Conservation (phyloP, 1,284 basidiomycete genomes). For the Naganishia sp. region DNA sequence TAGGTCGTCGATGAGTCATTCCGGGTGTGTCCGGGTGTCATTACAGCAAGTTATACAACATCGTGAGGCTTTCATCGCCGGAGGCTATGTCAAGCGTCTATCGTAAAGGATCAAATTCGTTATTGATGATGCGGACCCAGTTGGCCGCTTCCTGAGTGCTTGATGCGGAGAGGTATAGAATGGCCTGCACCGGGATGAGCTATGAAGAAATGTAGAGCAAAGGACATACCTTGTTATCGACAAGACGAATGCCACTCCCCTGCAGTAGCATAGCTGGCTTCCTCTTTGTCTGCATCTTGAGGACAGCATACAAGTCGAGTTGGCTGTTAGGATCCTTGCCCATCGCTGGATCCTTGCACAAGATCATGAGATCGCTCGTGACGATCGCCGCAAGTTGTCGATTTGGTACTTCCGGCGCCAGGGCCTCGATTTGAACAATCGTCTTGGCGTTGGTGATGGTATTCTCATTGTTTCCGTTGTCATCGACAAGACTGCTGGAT, state of each 20-base stretch:
- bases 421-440: constrained; percentile 81
- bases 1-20: constrained; percentile 6
- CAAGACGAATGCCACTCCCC: constrained; percentile 66
- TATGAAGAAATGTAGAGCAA: constrained; percentile 28
- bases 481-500: constrained; percentile 47
- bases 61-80: neutral
- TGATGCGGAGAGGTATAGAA: constrained; percentile 86
- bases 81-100: neutral
- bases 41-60: neutral
- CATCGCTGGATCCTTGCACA: constrained; percentile 66
- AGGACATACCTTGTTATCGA: constrained; percentile 47
- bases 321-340: constrained; percentile 68
- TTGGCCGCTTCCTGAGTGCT: constrained; percentile 78
- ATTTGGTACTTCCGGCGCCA: constrained; percentile 74
- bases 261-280: constrained; percentile 88
- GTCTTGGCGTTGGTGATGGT: constrained; percentile 57
- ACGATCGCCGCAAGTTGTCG: constrained; percentile 74
- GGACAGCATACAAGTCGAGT: constrained; percentile 88
- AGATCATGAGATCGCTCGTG: constrained; percentile 88
- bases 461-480: constrained; percentile 41
- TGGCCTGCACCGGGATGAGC: constrained; percentile 74
- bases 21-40: neutral
- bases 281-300: constrained; percentile 84
- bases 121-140: constrained; percentile 66
- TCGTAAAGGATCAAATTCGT: constrained; percentile 33